phyloP scores from a whole-genome alignment of 164 flowering plant genomes.

The Protea cynaroides region DNA sequence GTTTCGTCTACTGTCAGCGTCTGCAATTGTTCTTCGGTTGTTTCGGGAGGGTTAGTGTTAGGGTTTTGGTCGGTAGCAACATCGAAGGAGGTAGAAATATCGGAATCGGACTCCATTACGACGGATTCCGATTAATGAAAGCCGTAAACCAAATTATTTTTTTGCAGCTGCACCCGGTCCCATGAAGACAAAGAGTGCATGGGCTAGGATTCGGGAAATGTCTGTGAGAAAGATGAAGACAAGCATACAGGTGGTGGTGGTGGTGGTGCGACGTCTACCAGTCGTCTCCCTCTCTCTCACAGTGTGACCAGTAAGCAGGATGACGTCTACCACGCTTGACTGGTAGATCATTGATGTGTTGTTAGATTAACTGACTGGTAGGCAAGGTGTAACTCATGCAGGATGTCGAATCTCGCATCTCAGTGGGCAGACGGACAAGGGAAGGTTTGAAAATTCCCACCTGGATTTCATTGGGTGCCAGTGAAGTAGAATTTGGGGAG shows the following conservation, averaged over 20 bases:
- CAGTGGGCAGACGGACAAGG: too few species aligned
- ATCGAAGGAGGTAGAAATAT: constrained; percentile 19
- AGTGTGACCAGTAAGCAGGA: too few species aligned
- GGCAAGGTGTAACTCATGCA: too few species aligned
- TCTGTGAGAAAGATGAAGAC: background rate
- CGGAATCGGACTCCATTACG: constrained; percentile 31
- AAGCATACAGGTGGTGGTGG: background rate
- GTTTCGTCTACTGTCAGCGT: constrained; percentile 19
- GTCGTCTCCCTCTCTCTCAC: background rate
- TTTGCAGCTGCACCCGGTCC: background rate
- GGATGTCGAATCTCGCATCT: too few species aligned
- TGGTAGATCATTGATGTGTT: too few species aligned
- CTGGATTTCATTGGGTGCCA: too few species aligned
- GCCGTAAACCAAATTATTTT: background rate
- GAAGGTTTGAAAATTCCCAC: too few species aligned
- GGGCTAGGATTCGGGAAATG: background rate
- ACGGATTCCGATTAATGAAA: background rate
- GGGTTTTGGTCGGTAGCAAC: constrained; percentile 24
- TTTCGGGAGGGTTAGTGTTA: constrained; percentile 22
- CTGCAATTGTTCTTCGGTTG: constrained; percentile 22
- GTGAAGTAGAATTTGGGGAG: too few species aligned
- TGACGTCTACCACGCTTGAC: too few species aligned
- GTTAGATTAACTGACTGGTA: too few species aligned
- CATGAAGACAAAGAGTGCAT: background rate
- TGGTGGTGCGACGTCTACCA: background rate